phyloP scores from a whole-genome alignment of 176 grass and related monocot genomes.

The Sorghum bicolor region Sorghum_bicolor_NCBIv3 NC_012873.2:5092001-5092500 shows the following conservation, averaged over 20 bases:
- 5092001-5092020: conserved; percentile 11
- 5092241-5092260: not conserved
- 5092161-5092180: not conserved
- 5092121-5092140: not conserved
- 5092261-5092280: not conserved
- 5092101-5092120: not conserved
- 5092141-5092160: not conserved
- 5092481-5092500: conserved; percentile 47
- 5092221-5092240: not conserved
- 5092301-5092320: conserved; percentile 21
- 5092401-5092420: conserved; percentile 37
- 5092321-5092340: conserved; percentile 62
- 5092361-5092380: conserved; percentile 48
- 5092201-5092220: not conserved
- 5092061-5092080: conserved; percentile 22
- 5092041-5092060: not conserved
- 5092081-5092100: conserved; percentile 2
- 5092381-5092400: conserved; percentile 42
- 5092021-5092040: conserved; percentile 3
- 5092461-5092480: conserved; percentile 45
- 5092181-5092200: not conserved
- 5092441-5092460: conserved; percentile 43
- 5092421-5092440: conserved; percentile 53
- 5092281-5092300: not conserved
- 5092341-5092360: conserved; percentile 47